phyloP scores from a whole-genome alignment of 371 early-diverging fungal species.

The Sporodiniella umbellata region DNA sequence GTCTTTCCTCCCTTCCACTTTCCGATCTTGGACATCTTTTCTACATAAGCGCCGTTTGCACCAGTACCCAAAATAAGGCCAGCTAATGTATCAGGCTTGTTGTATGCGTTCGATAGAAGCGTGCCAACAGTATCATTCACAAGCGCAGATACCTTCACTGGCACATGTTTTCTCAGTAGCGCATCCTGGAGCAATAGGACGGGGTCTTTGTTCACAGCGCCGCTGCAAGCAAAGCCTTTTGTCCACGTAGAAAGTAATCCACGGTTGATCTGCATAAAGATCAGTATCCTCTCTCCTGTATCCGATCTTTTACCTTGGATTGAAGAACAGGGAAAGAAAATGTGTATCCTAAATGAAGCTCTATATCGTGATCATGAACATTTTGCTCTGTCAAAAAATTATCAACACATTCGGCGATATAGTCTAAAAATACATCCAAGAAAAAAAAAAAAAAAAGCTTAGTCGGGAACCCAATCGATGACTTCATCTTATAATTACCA shows the following conservation, averaged over 20 bases:
- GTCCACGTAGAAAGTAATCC: constrained; percentile 88
- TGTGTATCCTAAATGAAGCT: constrained; percentile 85
- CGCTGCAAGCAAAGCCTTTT: constrained; percentile 84
- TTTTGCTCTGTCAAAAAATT: constrained; percentile 70
- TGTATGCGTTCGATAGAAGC: constrained; percentile 83
- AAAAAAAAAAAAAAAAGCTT: constrained; percentile 11
- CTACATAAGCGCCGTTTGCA: constrained; percentile 94
- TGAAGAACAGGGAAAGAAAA: constrained; percentile 94
- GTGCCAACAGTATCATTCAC: constrained; percentile 98
- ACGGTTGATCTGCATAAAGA: constrained; percentile 48
- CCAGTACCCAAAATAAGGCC: constrained; percentile 97
- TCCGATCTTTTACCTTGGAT: constrained; percentile 40
- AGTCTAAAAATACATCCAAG: no score
- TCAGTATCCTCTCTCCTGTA: constrained; percentile 1
- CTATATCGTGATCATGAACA: constrained; percentile 25
- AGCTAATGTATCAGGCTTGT: constrained; percentile 73
- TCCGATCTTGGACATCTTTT: constrained; percentile 64
- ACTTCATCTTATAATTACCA: constrained; percentile 27
- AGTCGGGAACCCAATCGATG: constrained; percentile 13
- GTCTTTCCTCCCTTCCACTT: constrained; percentile 66
- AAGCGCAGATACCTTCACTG: constrained; percentile 79
- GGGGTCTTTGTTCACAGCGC: constrained; percentile 86
- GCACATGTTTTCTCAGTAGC: constrained; percentile 68
- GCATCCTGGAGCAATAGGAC: constrained; percentile 85
- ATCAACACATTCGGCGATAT: constrained; percentile 83